These are phyloP conservation scores for Graphiopsis chlorocephala DNA, from an alignment of 2,329 filamentous ascomycete species.

Conservation along the genomic window DNA sequence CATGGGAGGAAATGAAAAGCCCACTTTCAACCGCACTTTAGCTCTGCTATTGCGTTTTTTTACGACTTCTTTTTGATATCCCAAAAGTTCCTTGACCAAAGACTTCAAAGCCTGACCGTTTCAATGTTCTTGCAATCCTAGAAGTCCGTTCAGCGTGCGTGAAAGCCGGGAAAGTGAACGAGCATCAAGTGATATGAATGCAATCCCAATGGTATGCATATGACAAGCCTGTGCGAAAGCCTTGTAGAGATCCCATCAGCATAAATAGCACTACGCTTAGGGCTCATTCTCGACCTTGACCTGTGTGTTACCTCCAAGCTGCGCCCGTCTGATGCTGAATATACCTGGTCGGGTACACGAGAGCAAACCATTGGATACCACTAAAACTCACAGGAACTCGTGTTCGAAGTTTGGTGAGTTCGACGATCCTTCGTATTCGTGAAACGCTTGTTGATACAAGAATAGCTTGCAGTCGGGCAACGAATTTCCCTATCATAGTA, in stretches of 20 bases:
- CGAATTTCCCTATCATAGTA: neutral
- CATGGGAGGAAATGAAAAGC: slow-evolving; percentile 16
- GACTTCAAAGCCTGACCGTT: neutral
- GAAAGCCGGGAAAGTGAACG: neutral
- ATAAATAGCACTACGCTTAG: neutral
- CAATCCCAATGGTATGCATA: neutral
- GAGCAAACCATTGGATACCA: neutral
- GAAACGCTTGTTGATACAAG: neutral
- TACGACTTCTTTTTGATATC: slow-evolving; percentile 9
- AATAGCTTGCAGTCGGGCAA: neutral
- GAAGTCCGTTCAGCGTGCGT: neutral
- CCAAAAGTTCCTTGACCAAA: neutral
- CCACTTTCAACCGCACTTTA: slow-evolving; percentile 13
- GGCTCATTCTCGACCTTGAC: neutral
- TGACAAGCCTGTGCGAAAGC: neutral
- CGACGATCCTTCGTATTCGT: slow-evolving; percentile 14
- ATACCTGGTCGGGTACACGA: neutral
- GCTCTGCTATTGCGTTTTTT: slow-evolving; percentile 8
- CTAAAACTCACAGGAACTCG: neutral
- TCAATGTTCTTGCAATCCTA: neutral
- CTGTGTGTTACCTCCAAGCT: neutral
- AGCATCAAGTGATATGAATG: neutral
- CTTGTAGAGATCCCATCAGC: neutral
- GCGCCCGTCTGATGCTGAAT: neutral
- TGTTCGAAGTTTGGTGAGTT: neutral